Base-by-base conservation (phyloP, 805 yeast species). In the Candida nonsorbophila region DNA sequence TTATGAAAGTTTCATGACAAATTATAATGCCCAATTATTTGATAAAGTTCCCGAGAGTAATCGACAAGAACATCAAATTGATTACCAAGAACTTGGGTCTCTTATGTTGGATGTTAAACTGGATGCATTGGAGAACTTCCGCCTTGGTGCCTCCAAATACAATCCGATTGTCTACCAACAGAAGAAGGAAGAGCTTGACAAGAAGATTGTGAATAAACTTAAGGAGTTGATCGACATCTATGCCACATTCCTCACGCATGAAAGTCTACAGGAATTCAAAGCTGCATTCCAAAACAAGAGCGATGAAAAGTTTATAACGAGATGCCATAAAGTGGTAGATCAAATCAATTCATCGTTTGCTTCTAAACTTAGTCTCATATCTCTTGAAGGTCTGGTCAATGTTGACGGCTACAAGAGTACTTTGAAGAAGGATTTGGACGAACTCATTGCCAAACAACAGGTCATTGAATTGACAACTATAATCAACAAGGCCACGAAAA, bases 121-220 rank as follows among this genome's bases (percentile, higher is more conserved):
- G 2, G 51, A 55, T 3, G 68, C 78, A 2, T 44, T 86, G 9
- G 59, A 55, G 0, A 49, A 57, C 8, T 90, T 76, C 53, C 94
- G 86, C 47, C 44, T 61, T 4, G 67, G 69, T 33, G 98, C 97
- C 2, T 70, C 92, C 1, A 75, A 87, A 32, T 92, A 92, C 50
- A 69, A 75, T 29, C 53, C 62, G 21, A 35, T 69, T 2, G 94
- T 88, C 2, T 92, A 83, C 51, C 47, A 63, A 23, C 80, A 77
- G 30, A 81, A 81, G 49, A 69, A 81, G 33, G 42, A 37, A 1
- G 64, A 59, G 9, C 63, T 92, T 29, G 34, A 75, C 40, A 40
- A 47, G 1, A 63, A 61, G 34, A 51, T 79, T 15, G 43, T 37
- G 23, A 36, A 20, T 7, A 45, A 45, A 25, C 47, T 53, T 30